These are phyloP conservation scores for Canavalia ensiformis DNA, from an alignment of 306 rosid species.

Conservation along the genomic window DNA sequence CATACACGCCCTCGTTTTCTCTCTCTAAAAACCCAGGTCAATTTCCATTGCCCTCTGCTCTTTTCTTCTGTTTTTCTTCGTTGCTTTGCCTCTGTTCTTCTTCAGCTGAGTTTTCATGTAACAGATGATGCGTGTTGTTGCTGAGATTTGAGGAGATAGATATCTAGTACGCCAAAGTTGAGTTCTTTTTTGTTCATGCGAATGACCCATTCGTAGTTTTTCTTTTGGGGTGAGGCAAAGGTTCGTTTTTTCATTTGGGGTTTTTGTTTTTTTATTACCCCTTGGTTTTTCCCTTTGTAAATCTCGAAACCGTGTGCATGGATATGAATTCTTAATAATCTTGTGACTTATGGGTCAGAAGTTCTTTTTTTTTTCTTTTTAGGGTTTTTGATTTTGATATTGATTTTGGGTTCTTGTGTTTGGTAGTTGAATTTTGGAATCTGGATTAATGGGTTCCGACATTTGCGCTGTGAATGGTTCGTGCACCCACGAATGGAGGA, in stretches of 20 bases:
- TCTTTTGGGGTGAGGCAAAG: slow-evolving; percentile 39
- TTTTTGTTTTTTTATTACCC: neutral
- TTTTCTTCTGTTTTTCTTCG: slow-evolving; percentile 44
- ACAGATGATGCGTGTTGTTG: slow-evolving; percentile 7
- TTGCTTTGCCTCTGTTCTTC: slow-evolving; percentile 50
- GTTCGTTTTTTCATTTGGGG: slow-evolving; percentile 2
- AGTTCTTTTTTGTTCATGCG: slow-evolving; percentile 41
- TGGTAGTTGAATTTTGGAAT: slow-evolving; percentile 56
- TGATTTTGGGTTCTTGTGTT: slow-evolving; percentile 34
- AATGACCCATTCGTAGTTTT: slow-evolving; percentile 42
- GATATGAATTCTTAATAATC: slow-evolving; percentile 10
- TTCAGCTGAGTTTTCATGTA: slow-evolving; percentile 34
- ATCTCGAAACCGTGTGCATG: slow-evolving; percentile 53
- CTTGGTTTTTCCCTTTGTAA: slow-evolving; percentile 35
- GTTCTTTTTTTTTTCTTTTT: neutral
- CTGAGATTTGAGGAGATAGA: slow-evolving; percentile 32
- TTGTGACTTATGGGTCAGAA: slow-evolving; percentile 41
- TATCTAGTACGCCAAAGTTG: slow-evolving; percentile 8
- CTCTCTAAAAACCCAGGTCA: slow-evolving; percentile 57
- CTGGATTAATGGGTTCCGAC: slow-evolving; percentile 73
- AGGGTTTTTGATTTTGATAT: slow-evolving; percentile 64
- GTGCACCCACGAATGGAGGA: slow-evolving; percentile 80
- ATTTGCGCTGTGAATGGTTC: slow-evolving; percentile 70
- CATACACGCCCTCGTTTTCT: slow-evolving; percentile 54
- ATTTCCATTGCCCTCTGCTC: slow-evolving; percentile 47